These are phyloP conservation scores for Neofusicoccum umdonicola DNA, from an alignment of 2,329 filamentous ascomycete genomes.

Conservation along the genomic window DNA sequence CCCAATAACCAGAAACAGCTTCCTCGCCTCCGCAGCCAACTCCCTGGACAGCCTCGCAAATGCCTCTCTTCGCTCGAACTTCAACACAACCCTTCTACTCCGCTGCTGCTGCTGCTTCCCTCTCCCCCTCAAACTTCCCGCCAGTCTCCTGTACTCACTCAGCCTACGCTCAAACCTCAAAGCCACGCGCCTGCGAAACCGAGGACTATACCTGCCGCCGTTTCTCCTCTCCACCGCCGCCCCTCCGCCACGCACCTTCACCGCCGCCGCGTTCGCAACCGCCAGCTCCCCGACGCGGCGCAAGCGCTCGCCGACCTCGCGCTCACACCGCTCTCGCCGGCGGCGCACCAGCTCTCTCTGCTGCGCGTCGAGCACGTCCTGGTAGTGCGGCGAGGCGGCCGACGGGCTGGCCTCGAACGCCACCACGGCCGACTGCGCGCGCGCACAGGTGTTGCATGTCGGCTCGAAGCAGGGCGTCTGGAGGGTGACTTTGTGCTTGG, in stretches of 20 bases:
- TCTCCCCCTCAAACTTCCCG: neutral
- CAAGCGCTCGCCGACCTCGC: neutral
- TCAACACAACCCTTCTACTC: neutral
- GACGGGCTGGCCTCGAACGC: neutral
- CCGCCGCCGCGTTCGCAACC: neutral
- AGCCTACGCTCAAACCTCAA: neutral
- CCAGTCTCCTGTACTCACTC: neutral
- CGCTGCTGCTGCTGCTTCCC: neutral
- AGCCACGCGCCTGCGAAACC: neutral
- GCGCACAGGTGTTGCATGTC: neutral
- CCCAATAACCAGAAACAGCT: neutral
- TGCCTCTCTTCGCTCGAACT: neutral
- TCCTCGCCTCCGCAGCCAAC: neutral
- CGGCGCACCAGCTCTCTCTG: neutral
- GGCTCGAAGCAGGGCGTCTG: slow-evolving; percentile 4
- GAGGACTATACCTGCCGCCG: neutral
- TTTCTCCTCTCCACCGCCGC: neutral
- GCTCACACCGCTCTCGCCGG: neutral
- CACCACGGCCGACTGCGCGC: neutral
- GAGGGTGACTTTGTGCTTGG: neutral
- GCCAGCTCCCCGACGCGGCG: neutral
- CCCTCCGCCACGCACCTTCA: neutral
- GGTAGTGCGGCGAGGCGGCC: neutral
- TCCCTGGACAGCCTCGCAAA: neutral
- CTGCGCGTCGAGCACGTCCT: no score